Base-by-base conservation (phyloP, 129 eudicot genomes). In the Flaveria sonorensis region DNA sequence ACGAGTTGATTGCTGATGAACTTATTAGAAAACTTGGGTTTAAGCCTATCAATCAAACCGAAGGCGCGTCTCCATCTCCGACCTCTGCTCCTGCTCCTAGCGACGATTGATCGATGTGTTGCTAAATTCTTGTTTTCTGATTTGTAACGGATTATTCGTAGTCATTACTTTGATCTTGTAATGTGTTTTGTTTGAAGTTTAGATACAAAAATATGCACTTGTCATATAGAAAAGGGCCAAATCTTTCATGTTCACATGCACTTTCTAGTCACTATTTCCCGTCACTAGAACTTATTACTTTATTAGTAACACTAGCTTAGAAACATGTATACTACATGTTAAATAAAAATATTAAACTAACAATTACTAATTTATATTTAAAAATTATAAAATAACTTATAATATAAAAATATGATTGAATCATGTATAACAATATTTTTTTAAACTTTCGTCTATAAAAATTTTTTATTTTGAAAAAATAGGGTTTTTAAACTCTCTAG, bases 1-100 rank as follows among this genome's bases (percentile, higher is more conserved):
- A 95, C 51, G 86, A 89, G 83, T 24, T 95, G 42, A 88, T 95
- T 48, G 97, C 99, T 15, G 72, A 86, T 0, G 97, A 88, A 78
- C 68, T 95, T 28, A 83, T 91, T 43, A 89, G 87, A 55, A 95
- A 89, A 55, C 77, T 95, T 24, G 90, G 93, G 26, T 89, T 88
- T 59, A 57, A 45, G 71, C 66, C 71, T 3, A 74, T 77, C 0
- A 85, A 85, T 59, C 21, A 77, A 32, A 72, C 83, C 0, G 40
- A 68, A 23, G 73, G 85, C 5, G 46, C 84, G 19, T 64, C 93
- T 47, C 81, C 92, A 10, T 84, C 91, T 63, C 84, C 90, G 7
- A 86, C 87, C 1, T 12, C 75, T 55, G 86, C 89, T 77, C 94
- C 98, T 46, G 85, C 96, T 45, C 61, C 86, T 16, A 73, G 76